These are phyloP conservation scores for Kluyveromyces nonfermentans DNA, from an alignment of 805 yeast genomes.

Conservation along the genomic window DNA sequence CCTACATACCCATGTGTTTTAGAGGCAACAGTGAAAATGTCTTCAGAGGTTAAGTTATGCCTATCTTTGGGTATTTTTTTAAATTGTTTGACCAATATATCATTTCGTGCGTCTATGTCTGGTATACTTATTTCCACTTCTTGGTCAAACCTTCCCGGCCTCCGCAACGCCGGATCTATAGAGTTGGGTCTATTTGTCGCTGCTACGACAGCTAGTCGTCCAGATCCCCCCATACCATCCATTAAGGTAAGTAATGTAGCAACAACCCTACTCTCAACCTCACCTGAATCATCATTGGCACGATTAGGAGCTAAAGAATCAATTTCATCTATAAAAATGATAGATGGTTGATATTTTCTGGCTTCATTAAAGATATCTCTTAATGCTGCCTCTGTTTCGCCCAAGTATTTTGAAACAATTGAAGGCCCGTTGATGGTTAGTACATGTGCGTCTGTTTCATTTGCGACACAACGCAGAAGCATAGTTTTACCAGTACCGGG, in stretches of 20 bases:
- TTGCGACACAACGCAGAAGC: slow-evolving; percentile 74
- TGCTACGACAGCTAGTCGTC: slow-evolving; percentile 58
- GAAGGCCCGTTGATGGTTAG: slow-evolving; percentile 84
- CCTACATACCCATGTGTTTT: slow-evolving; percentile 97
- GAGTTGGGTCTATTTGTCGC: slow-evolving; percentile 67
- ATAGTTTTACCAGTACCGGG: slow-evolving; percentile 96
- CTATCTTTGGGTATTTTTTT: slow-evolving; percentile 34
- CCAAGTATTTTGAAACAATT: slow-evolving; percentile 83
- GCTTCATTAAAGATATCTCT: slow-evolving; percentile 83
- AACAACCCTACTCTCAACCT: slow-evolving; percentile 82
- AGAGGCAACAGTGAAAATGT: slow-evolving; percentile 54
- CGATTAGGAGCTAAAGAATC: slow-evolving; percentile 87
- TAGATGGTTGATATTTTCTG: slow-evolving; percentile 71
- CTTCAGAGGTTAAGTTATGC: slow-evolving; percentile 42
- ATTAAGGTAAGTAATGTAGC: slow-evolving; percentile 76
- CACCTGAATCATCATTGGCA: slow-evolving; percentile 78
- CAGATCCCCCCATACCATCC: slow-evolving; percentile 65
- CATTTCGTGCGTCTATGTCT: slow-evolving; percentile 67
- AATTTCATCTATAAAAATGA: slow-evolving; percentile 85
- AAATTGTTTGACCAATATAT: slow-evolving; percentile 60
- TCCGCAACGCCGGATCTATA: slow-evolving; percentile 61
- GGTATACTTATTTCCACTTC: slow-evolving; percentile 91
- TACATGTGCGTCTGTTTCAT: slow-evolving; percentile 72
- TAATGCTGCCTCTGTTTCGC: slow-evolving; percentile 87
- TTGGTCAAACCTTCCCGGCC: slow-evolving; percentile 86